These are phyloP conservation scores for Trypanosoma avium DNA, from an alignment of 208 protist species.

Conservation along the genomic window DNA sequence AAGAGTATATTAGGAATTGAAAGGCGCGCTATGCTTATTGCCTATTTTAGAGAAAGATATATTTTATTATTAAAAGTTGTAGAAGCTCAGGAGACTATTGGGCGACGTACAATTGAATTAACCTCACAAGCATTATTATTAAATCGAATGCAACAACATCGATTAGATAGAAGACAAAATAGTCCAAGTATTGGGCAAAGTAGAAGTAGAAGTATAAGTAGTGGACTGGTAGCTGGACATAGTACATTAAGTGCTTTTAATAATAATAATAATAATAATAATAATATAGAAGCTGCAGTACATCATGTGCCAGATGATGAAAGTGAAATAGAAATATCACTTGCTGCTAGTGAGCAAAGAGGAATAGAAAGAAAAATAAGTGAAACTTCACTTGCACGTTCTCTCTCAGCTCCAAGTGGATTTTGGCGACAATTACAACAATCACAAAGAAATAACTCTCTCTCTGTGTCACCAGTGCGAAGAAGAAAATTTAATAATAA, in stretches of 20 bases:
- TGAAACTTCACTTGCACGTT: neutral
- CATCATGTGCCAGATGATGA: neutral
- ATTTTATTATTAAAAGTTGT: conserved; percentile 20
- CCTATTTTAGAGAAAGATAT: conserved; percentile 31
- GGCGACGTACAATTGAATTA: conserved; percentile 7
- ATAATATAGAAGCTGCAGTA: neutral
- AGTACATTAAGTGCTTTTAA: neutral
- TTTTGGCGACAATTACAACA: neutral
- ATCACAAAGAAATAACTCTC: neutral
- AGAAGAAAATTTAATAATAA: neutral
- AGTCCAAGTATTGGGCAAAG: too few species aligned
- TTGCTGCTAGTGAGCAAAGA: neutral
- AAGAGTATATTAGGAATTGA: conserved; percentile 40
- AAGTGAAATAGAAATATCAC: neutral
- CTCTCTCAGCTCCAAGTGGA: neutral
- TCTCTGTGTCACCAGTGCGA: too few species aligned
- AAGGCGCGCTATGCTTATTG: conserved; percentile 36
- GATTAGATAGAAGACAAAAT: neutral
- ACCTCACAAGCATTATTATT: conserved; percentile 14
- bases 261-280: conserved; percentile 1
- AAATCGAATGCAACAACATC: conserved; percentile 13
- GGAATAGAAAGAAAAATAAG: too few species aligned
- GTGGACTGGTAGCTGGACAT: neutral
- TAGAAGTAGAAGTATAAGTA: neutral
- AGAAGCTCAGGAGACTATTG: conserved; percentile 19